Evolutionary conservation across 140 eudicot genomes (phyloP).

Genomic region (Oenanthe javanica): DNA sequence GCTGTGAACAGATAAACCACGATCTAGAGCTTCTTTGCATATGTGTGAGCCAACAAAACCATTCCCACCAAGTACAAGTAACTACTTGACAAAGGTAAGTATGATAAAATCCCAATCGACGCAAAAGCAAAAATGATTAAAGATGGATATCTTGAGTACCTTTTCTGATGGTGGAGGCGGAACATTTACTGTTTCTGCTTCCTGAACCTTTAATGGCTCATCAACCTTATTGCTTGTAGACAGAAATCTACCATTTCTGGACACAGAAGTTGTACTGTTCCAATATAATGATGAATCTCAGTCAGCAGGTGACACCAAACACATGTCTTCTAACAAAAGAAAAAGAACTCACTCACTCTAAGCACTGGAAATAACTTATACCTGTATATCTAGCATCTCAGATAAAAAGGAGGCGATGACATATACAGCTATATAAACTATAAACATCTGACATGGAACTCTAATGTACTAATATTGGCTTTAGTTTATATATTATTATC

Average conservation of each 20-base stretch:
- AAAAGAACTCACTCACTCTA: background rate
- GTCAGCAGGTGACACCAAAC: background rate
- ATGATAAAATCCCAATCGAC: background rate
- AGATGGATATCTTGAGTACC: conserved; percentile 25
- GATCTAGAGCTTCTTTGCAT: conserved; percentile 79
- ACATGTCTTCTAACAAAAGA: background rate
- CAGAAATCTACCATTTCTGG: conserved; percentile 43
- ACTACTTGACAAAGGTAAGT: conserved; percentile 29
- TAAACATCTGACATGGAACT: background rate
- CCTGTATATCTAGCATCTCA: background rate
- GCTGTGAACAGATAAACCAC: conserved; percentile 78
- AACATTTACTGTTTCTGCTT: conserved; percentile 61
- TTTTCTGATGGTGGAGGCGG: conserved; percentile 79
- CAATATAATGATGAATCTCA: conserved; percentile 13
- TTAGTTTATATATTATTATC: background rate
- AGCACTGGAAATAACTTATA: background rate
- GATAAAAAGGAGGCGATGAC: background rate
- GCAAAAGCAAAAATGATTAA: background rate
- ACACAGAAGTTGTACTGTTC: conserved; percentile 34
- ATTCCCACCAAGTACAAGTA: conserved; percentile 90
- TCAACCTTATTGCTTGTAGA: conserved; percentile 47
- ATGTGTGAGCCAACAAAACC: conserved; percentile 95
- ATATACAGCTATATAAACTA: background rate
- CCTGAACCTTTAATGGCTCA: conserved; percentile 54
- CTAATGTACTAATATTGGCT: background rate